Evolutionary conservation across 108 stramenopile genomes (phyloP), one percentile per base, ranked within the genome.

Genomic region (Nitzschia sp.): DNA sequence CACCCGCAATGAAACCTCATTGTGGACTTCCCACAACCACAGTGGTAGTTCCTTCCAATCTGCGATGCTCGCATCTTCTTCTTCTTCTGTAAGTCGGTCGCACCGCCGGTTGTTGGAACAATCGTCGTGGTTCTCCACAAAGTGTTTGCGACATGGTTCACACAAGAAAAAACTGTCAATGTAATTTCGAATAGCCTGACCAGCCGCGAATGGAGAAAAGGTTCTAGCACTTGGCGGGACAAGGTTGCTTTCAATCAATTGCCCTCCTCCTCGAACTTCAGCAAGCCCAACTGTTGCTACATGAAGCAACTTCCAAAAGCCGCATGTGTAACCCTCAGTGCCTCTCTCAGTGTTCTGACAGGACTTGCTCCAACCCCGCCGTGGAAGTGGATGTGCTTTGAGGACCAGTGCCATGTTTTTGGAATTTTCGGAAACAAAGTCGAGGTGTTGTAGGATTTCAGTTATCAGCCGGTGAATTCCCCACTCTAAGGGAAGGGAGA

Each of bases 11-110:
- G 80, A 89, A 20, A 94, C 83, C 55, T 84, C 84, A 63, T 94
- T 94, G 58, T 94, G 93, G 41, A 84, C 78, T 68, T 91, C 86
- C 89, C 89, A 94, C 6, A 94, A 63, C 90, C 90, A 94, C 51
- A 87, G 17, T 0, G 88, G 68, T 34, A 94, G 55, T 57, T 91
- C 85, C 39, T 83, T 84, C 89, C 89, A 90, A 57, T 88, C 87
- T 9, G 85, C 79, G 26, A 77, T 65, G 17, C 74, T 56, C 11
- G 68, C 72, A 26, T 20, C 54, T 17, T 62, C 48, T 10, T 41
- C 48, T 19, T 78, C 66, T 7, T 50, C 29, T 9, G 73, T 76
- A 9, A 93, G 74, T 7, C 92, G 85, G 59, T 80, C 83, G 66
- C 93, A 94, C 51, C 90, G 75, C 2, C 74, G 70, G 68, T 88